Base-by-base conservation (phyloP, 768 basidiomycete genomes). In the Crassisporium funariophilum region DNA sequence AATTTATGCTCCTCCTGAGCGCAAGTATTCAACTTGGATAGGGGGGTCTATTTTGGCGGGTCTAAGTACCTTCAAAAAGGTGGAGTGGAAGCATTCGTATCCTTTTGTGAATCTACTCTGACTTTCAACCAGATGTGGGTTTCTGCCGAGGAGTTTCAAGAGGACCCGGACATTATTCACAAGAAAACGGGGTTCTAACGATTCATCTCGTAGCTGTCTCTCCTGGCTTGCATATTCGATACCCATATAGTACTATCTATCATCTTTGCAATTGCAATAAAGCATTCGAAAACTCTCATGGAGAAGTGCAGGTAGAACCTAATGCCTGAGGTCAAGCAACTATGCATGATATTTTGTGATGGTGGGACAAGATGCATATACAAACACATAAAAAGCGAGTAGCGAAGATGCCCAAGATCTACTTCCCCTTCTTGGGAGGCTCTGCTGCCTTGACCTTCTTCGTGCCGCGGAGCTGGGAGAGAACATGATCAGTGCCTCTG, bases 1-100 rank as follows among this genome's bases (percentile, higher is more conserved):
- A 75, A 99, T 99, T 59, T 95, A 91, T 58, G 97, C 97, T 20
- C 97, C 97, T 15, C 97, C 97, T n/a, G 97, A 99, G 70, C 85
- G 97, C 56, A 99, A 98, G 68, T 95, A 95, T 69, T 92, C 91
- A 24, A 93, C 91, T 36, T 95, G 91, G 91, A 94, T 94, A 59
- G 95, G 97, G 43, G 97, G 97, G 4, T 95, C 91, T 46, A 99
- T 99, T 63, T 71, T 99, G 42, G 95, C 95, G 40, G 95, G 95
- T 29, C 67, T 99, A 52, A 94, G 83, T 56, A 97, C 97, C 25
- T 99, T 99, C 79, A 98, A 95, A 73, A 97, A 97, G 86, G 94
- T 88, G 46, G 45, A 55, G 43, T 35, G 5, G 19, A 24, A n/a
- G 20, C 37, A 20, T 41, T 41, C 37, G 33, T 45, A 55, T 44